phyloP scores from a whole-genome alignment of 2,329 filamentous ascomycete species.

The Phyllosticta citrichinensis region DNA sequence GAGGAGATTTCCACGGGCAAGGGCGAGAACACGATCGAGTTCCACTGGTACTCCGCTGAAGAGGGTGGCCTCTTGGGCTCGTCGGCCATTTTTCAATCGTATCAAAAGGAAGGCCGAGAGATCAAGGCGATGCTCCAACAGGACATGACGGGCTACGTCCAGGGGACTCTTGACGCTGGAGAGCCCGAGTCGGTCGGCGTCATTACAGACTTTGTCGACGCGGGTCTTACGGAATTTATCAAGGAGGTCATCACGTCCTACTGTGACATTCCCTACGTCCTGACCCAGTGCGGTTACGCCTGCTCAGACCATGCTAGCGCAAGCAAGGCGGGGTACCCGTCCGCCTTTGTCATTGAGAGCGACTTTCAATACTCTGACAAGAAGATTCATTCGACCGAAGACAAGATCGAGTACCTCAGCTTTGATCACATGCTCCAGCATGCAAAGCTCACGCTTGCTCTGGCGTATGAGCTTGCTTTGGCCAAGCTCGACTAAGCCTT shows the following conservation, averaged over 20 bases:
- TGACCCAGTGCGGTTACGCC: constrained; percentile 84
- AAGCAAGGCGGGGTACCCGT: constrained; percentile 63
- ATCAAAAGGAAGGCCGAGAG: constrained; percentile 61
- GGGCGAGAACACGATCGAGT: constrained; percentile 79
- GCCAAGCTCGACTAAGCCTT: constrained; percentile 49
- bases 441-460: constrained; percentile 69
- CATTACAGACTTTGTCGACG: constrained; percentile 84
- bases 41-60: constrained; percentile 92
- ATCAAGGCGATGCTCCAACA: constrained; percentile 97
- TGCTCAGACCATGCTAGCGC: constrained; percentile 68
- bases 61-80: constrained; percentile 80
- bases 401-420: constrained; percentile 60
- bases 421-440: constrained; percentile 93
- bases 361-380: constrained; percentile 55
- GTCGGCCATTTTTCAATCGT: constrained; percentile 78
- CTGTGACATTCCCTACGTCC: constrained; percentile 76
- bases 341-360: constrained; percentile 67
- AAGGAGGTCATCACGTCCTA: constrained; percentile 81
- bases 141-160: constrained; percentile 83
- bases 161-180: constrained; percentile 73
- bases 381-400: constrained; percentile 61
- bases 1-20: constrained; percentile 60
- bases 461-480: constrained; percentile 77
- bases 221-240: constrained; percentile 75
- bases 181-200: constrained; percentile 80